A percentile compares a stretch with the other conserved stretches of the same genome.
phyloP scores from a whole-genome alignment of 208 protist genomes.

The Lotmaria passim region DNA sequence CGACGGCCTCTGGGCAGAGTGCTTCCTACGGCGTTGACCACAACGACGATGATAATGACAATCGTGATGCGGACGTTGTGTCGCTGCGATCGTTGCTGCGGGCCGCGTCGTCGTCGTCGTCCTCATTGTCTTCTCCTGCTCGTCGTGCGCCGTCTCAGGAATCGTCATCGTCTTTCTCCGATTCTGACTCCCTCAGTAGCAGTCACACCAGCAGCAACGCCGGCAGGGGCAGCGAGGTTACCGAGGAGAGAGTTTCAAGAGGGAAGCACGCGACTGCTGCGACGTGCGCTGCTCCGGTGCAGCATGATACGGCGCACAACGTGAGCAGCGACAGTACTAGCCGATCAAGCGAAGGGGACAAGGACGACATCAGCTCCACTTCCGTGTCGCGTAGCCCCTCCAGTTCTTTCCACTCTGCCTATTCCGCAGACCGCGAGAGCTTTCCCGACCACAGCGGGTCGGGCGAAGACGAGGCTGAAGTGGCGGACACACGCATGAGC shows the following conservation, averaged over 20 bases:
- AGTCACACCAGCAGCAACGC: neutral
- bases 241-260: too few species aligned
- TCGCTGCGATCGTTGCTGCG: slow-evolving; percentile 30
- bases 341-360: neutral
- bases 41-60: neutral
- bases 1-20: neutral
- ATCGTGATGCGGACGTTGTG: slow-evolving; percentile 11
- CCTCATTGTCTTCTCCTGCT: neutral
- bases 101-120: slow-evolving; percentile 28
- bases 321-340: slow-evolving; percentile 1
- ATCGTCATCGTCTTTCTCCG: slow-evolving; percentile 2
- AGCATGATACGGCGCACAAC: neutral
- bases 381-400: slow-evolving; percentile 19
- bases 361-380: slow-evolving; percentile 1
- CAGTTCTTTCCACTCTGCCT: slow-evolving; percentile 38
- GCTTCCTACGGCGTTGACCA: neutral
- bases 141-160: neutral
- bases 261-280: too few species aligned
- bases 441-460: slow-evolving; percentile 24
- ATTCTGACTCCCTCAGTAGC: neutral
- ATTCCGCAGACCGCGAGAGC: slow-evolving; percentile 53
- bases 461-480: slow-evolving; percentile 8
- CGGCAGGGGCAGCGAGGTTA: too few species aligned
- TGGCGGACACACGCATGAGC: neutral
- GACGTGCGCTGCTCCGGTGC: neutral